These are phyloP conservation scores for Tricholoma matsutake DNA, from an alignment of 768 basidiomycete species.

Conservation along the genomic window DNA sequence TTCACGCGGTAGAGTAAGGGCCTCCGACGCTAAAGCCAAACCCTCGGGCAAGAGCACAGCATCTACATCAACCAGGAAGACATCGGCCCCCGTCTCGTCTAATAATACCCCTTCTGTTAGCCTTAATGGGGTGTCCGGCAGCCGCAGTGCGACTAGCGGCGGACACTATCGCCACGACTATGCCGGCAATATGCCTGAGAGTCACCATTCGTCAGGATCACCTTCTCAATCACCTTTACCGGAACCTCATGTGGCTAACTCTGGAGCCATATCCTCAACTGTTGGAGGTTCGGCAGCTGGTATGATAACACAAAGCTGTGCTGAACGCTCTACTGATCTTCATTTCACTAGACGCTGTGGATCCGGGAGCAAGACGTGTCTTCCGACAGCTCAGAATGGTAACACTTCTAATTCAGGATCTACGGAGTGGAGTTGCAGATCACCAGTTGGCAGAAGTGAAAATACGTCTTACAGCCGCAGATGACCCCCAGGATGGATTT, in stretches of 20 bases:
- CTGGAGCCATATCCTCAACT: not conserved
- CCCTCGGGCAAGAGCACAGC: not conserved
- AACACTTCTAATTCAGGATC: constrained; percentile 66
- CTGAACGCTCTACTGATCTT: not conserved
- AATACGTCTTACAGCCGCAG: constrained; percentile 49
- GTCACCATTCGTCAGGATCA: not conserved
- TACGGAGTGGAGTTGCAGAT: constrained; percentile 51
- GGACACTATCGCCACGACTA: constrained; percentile 33
- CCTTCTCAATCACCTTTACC: not conserved
- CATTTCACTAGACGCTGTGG: constrained; percentile 1
- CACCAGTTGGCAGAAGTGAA: constrained; percentile 63
- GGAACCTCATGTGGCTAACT: not conserved
- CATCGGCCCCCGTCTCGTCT: not conserved
- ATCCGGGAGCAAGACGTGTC: constrained; percentile 8
- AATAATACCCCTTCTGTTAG: not conserved
- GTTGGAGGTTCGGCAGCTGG: not conserved
- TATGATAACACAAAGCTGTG: not conserved
- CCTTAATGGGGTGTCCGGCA: constrained; percentile 4
- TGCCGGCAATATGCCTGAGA: constrained; percentile 14
- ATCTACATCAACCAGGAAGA: not conserved
- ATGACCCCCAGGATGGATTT: constrained; percentile 51
- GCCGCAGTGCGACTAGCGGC: constrained; percentile 4
- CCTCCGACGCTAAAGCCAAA: not conserved
- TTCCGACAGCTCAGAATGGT: constrained; percentile 45
- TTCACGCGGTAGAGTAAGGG: not conserved